These are phyloP conservation scores for Trametes hirsuta DNA, from an alignment of 1,284 basidiomycete species.

Conservation along the genomic window DNA sequence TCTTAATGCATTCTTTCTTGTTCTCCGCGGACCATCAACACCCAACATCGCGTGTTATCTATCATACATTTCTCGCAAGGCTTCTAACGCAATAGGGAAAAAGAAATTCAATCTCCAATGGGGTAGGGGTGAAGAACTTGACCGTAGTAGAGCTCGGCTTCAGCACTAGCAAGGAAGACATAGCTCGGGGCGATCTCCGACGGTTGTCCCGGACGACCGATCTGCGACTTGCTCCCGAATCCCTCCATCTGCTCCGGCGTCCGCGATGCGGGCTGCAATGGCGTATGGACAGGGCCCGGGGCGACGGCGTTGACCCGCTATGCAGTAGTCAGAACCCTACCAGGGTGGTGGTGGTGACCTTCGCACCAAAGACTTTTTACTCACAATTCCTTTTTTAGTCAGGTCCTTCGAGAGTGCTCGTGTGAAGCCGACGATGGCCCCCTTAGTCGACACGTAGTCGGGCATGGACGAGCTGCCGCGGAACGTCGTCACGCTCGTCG, in stretches of 20 bases:
- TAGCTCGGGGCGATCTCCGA: slow-evolving; percentile 58
- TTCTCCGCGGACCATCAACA: background rate
- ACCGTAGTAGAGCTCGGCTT: slow-evolving; percentile 38
- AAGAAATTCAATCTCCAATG: slow-evolving; percentile 18
- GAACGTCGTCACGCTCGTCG: slow-evolving; percentile 64
- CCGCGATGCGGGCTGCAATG: slow-evolving; percentile 56
- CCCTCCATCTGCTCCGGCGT: slow-evolving; percentile 55
- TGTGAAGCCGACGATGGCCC: slow-evolving; percentile 58
- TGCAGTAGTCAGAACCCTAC: background rate
- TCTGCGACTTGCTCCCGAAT: slow-evolving; percentile 37
- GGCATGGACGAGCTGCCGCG: slow-evolving; percentile 45
- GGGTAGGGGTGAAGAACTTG: slow-evolving; percentile 30
- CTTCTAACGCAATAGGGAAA: background rate
- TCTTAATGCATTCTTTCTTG: slow-evolving; percentile 8
- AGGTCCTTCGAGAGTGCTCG: slow-evolving; percentile 58
- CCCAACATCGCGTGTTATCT: background rate
- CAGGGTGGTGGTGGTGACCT: background rate
- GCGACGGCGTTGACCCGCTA: slow-evolving; percentile 56
- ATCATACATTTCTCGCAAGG: background rate
- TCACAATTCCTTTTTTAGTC: slow-evolving; percentile 54
- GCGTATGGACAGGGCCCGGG: slow-evolving; percentile 58
- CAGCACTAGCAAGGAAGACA: slow-evolving; percentile 46
- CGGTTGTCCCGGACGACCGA: slow-evolving; percentile 57
- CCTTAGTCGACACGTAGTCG: slow-evolving; percentile 64
- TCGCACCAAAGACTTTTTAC: background rate